Evolutionary conservation across 805 yeast species (phyloP).

Genomic region (Yamadazyma endophytica): DNA sequence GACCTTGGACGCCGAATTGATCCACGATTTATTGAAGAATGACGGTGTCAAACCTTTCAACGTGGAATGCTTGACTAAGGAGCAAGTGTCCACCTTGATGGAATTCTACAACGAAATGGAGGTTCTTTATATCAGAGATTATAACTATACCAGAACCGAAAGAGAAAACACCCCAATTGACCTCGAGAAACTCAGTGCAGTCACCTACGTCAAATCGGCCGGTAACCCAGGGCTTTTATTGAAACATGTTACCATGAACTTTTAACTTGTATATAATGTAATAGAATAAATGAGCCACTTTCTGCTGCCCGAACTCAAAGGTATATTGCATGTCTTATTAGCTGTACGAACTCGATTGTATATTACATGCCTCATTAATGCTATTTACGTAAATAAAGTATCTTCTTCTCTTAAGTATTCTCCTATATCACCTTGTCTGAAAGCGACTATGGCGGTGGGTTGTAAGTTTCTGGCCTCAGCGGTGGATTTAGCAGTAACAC

Average conservation of each 20-base stretch:
- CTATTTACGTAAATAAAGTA: constrained; percentile 71
- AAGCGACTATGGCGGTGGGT: constrained; percentile 93
- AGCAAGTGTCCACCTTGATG: constrained; percentile 27
- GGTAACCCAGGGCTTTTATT: constrained; percentile 39
- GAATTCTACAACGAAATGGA: constrained; percentile 29
- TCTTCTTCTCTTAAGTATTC: constrained; percentile 98
- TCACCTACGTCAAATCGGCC: constrained; percentile 28
- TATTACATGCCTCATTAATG: no score
- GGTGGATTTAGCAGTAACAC: constrained; percentile 90
- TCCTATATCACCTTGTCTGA: constrained; percentile 96
- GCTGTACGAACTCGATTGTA: no score
- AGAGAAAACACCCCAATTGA: constrained; percentile 10
- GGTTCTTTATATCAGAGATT: constrained; percentile 29
- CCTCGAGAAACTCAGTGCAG: constrained; percentile 22
- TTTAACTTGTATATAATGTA: constrained; percentile 10
- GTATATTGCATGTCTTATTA: no score
- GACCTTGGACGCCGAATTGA: constrained; percentile 53
- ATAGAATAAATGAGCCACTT: no score
- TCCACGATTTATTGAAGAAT: constrained; percentile 39
- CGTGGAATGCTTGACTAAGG: constrained; percentile 25
- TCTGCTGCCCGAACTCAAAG: no score
- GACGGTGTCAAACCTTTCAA: constrained; percentile 27
- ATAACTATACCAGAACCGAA: constrained; percentile 17
- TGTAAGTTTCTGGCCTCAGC: constrained; percentile 81
- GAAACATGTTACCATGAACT: constrained; percentile 25